Evolutionary conservation across 2,329 filamentous ascomycete genomes (phyloP), one percentile per base, ranked within the genome.

Genomic region (Chaetomiaceae sp.): DNA sequence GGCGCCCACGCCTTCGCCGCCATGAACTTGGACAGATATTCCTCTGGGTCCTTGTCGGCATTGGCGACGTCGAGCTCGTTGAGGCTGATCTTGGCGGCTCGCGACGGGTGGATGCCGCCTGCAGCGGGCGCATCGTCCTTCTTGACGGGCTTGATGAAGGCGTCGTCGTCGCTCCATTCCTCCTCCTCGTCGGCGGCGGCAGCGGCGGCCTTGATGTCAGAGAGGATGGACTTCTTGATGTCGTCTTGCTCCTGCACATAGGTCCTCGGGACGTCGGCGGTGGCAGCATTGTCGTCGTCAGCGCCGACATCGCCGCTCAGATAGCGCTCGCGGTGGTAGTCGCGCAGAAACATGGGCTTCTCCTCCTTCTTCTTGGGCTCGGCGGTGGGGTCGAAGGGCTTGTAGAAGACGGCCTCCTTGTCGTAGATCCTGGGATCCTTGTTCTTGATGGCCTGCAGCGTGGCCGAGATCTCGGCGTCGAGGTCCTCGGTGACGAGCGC

Each of bases 351-450:
- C 72, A 99, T 83, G 1, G 91, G 85, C 71, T 95, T 95, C 55
- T 93, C 83, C 66, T 86, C 85, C 68, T 85, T 84, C 37, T 73
- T 70, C 54, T 73, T 56, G 0, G 63, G 57, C 5, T 63, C 63
- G 12, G 63, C 61, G 12, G 62, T 76, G 20, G 80, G 78, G 4
- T 86, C 81, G 50, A 81, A 72, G 12, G 83, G 74, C 35, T 75
- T 73, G 70, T 91, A 96, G 71, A 97, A 97, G 16, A 79, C 89
- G 57, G 78, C 77, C 30, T 84, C 78, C 55, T 82, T 78, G 68
- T 97, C 87, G 73, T 96, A 96, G 44, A 99, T 83, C 46, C 87
- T 79, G 23, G 93, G 93, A 63, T 99, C 93, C 67, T 95, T 97
- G 63, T 81, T 86, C 61, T 85, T 84, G 64, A 99, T 91, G 37